phyloP scores from a whole-genome alignment of 306 rosid genomes.

The Gleditsia sinensis region DNA sequence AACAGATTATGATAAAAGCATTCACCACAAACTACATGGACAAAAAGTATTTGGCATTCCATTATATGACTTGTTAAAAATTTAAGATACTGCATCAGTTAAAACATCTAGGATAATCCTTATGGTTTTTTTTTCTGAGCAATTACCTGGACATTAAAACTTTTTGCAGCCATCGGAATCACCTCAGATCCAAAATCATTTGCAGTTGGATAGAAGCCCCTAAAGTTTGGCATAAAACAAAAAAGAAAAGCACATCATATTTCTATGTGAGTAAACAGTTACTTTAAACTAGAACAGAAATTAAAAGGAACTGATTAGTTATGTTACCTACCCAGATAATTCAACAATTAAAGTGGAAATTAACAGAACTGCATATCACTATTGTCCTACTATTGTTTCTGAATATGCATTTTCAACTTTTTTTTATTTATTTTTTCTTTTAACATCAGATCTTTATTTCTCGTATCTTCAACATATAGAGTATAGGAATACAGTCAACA shows the following conservation, averaged over 20 bases:
- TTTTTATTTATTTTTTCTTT: not conserved
- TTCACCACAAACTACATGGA: slow-evolving; percentile 22
- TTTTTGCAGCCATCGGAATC: slow-evolving; percentile 55
- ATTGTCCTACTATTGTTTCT: not conserved
- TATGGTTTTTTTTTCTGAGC: not conserved
- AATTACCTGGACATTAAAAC: slow-evolving; percentile 55
- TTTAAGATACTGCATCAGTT: not conserved
- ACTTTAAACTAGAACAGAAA: not conserved
- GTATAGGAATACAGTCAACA: not conserved
- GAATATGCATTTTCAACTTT: not conserved
- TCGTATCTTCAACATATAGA: not conserved
- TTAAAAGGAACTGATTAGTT: not conserved
- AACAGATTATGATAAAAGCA: slow-evolving; percentile 11
- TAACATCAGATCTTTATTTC: not conserved
- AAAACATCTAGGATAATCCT: slow-evolving; percentile 8
- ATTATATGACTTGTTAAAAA: not conserved
- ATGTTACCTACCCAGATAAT: not conserved
- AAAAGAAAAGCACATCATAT: slow-evolving; percentile 1
- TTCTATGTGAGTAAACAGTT: not conserved
- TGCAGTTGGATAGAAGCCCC: slow-evolving; percentile 50
- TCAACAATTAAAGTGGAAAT: not conserved
- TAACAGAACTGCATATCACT: not conserved
- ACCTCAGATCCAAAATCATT: slow-evolving; percentile 63
- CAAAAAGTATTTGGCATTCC: not conserved
- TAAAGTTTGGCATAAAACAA: slow-evolving; percentile 26